Evolutionary conservation across 78 protist species (phyloP).

Genomic region (Polysphondylium violaceum): DNA sequence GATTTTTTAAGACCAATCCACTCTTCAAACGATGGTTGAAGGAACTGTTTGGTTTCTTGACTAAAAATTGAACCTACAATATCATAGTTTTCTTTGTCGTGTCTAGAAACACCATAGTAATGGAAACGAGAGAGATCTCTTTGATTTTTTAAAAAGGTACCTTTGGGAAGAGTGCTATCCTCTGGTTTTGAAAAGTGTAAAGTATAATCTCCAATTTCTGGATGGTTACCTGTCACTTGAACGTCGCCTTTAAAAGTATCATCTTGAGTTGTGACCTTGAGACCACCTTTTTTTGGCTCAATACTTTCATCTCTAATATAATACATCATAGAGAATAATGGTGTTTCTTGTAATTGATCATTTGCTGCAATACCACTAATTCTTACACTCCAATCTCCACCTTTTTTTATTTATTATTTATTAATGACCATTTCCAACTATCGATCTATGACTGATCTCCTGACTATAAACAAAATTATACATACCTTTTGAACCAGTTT

Average conservation of each 20-base stretch:
- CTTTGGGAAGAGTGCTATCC: neutral
- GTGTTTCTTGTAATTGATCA: neutral
- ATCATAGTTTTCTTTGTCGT: neutral
- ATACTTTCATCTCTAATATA: slow-evolving; percentile 64
- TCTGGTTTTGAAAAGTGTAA: slow-evolving; percentile 1
- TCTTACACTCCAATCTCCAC: slow-evolving; percentile 65
- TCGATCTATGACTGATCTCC: too few species aligned
- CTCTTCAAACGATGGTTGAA: neutral
- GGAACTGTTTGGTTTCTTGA: slow-evolving; percentile 11
- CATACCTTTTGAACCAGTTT: slow-evolving; percentile 19
- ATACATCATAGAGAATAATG: slow-evolving; percentile 35
- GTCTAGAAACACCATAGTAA: slow-evolving; percentile 18
- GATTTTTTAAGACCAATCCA: neutral
- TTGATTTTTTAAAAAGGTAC: slow-evolving; percentile 11
- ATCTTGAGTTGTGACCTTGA: neutral
- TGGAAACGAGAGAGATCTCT: slow-evolving; percentile 9
- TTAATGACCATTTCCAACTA: slow-evolving; percentile 3
- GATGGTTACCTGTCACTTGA: slow-evolving; percentile 49
- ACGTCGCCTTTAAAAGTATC: neutral
- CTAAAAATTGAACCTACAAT: slow-evolving; percentile 5
- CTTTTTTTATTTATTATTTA: neutral
- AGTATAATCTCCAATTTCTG: slow-evolving; percentile 66
- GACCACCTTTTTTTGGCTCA: neutral
- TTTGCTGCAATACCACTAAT: slow-evolving; percentile 21
- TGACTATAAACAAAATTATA: neutral